Percentiles rank a stretch among this genome's conserved stretches.
These are phyloP conservation scores for Russula compacta DNA, from an alignment of 768 basidiomycete genomes.

Conservation along the genomic window DNA sequence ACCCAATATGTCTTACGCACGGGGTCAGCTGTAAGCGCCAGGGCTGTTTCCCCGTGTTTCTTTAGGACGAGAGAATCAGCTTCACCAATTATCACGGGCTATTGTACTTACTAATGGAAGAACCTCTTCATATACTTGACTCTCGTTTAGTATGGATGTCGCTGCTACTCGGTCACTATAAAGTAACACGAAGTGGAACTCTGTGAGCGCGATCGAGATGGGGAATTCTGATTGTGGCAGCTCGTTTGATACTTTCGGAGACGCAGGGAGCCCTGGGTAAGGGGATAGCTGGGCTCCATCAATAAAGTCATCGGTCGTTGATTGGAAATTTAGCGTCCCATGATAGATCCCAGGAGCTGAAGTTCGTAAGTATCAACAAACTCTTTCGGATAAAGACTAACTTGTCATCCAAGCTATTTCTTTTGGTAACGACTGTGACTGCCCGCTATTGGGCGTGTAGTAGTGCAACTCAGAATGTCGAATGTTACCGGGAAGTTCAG, in stretches of 20 bases:
- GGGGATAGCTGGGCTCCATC: slow-evolving; percentile 73
- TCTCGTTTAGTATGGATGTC: slow-evolving; percentile 73
- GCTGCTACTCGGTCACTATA: slow-evolving; percentile 72
- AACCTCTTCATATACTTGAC: slow-evolving; percentile 72
- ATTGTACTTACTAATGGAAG: slow-evolving; percentile 58
- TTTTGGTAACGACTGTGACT: slow-evolving; percentile 60
- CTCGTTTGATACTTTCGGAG: slow-evolving; percentile 24
- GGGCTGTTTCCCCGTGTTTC: slow-evolving; percentile 67
- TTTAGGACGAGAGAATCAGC: slow-evolving; percentile 26
- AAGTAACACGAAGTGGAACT: slow-evolving; percentile 86
- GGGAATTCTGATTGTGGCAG: slow-evolving; percentile 39
- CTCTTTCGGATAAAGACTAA: slow-evolving; percentile 27
- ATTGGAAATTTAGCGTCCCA: slow-evolving; percentile 63
- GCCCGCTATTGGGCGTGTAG: slow-evolving; percentile 61
- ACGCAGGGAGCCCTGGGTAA: slow-evolving; percentile 44
- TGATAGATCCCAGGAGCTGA: slow-evolving; percentile 85
- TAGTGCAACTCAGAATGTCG: slow-evolving; percentile 74
- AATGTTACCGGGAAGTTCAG: slow-evolving; percentile 78
- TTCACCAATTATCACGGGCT: not conserved
- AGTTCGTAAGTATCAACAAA: not conserved
- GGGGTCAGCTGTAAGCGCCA: slow-evolving; percentile 75
- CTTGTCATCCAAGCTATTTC: slow-evolving; percentile 89
- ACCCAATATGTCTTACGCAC: slow-evolving; percentile 91
- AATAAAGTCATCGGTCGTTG: slow-evolving; percentile 62
- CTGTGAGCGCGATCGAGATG: slow-evolving; percentile 71